Percentiles rank a stretch among this genome's conserved stretches.
Conservation (phyloP, 495 filamentous ascomycete species). For the Hypoxylon intermedium region DNA sequence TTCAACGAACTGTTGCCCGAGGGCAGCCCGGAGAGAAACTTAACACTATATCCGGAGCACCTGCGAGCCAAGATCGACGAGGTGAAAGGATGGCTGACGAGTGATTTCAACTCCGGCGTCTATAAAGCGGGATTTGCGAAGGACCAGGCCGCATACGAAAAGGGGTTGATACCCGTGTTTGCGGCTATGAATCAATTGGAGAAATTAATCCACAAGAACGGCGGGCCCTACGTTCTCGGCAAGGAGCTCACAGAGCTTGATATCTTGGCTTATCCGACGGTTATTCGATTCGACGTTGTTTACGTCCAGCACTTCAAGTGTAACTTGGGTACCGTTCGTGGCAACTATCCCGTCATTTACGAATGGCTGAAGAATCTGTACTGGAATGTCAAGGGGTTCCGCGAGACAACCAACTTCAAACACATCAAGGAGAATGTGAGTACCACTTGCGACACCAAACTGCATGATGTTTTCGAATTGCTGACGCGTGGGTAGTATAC, state of each 20-base stretch:
- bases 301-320: constrained; percentile 74
- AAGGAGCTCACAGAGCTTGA: constrained; percentile 72
- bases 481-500: constrained; percentile 50
- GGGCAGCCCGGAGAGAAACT: constrained; percentile 49
- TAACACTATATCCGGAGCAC: constrained; percentile 63
- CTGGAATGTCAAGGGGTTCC: constrained; percentile 73
- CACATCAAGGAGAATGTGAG: constrained; percentile 61
- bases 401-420: constrained; percentile 71
- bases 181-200: constrained; percentile 69
- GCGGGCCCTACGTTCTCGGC: constrained; percentile 69
- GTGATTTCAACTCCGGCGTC: constrained; percentile 72
- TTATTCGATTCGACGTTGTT: constrained; percentile 72
- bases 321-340: constrained; percentile 72
- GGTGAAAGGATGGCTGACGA: constrained; percentile 70
- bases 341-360: constrained; percentile 73
- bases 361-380: constrained; percentile 75
- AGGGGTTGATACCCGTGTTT: constrained; percentile 66
- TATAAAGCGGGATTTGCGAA: constrained; percentile 75
- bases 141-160: constrained; percentile 69
- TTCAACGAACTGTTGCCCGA: constrained; percentile 75
- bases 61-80: constrained; percentile 65
- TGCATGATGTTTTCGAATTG: background rate
- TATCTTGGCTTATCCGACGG: constrained; percentile 65
- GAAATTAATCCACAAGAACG: constrained; percentile 57
- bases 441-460: background rate